Evolutionary conservation across 768 basidiomycete species (phyloP), one percentile per base, ranked within the genome.

Genomic region (Neoboletus magnificus): DNA sequence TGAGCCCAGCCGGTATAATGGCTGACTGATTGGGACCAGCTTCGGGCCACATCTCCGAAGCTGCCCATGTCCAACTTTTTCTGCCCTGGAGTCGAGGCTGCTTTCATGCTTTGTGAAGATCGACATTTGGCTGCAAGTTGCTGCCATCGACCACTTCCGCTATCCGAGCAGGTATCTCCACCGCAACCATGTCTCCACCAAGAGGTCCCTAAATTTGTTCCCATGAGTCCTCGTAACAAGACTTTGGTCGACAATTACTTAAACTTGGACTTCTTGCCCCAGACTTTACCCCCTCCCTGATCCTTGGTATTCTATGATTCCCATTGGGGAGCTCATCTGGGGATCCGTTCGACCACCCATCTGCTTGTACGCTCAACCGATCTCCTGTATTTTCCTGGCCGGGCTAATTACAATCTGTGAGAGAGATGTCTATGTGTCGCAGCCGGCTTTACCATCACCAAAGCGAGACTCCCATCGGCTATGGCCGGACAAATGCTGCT

Each of bases 401-500:
- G 30, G n/a, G 56, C 57, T 56, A 40, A 52, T 35, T 27, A 25
- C 32, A 29, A 47, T 51, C 43, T 52, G 11, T 18, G 35, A 42
- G 48, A n/a, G 29, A 87, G 85, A 32, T 75, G 82, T 11, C 65
- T 86, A 27, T 82, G 79, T 49, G 80, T 79, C 11, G 70, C 73
- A 8, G 76, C 78, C 43, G 87, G 87, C 6, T 84, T 84, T 59
- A 66, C 72, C 4, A 72, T 85, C 58, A 81, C 87, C 1, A 86
- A 81, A 65, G 77, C 76, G 0, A 83, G 83, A 33, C 76, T 87
- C 27, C 81, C 89, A 39, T 79, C 86, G 4, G 65, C 76, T 1
- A 71, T 78, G 22, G 87, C 77, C 1, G 85, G 82, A 0, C 84
- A 87, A 58, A 71, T 89, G 8, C 66, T 83, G 29, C 69, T 90